Percentiles rank a stretch among this genome's conserved stretches.
Conservation (phyloP, 2,329 filamentous ascomycete genomes). For the Diplocarpon mali region DNA sequence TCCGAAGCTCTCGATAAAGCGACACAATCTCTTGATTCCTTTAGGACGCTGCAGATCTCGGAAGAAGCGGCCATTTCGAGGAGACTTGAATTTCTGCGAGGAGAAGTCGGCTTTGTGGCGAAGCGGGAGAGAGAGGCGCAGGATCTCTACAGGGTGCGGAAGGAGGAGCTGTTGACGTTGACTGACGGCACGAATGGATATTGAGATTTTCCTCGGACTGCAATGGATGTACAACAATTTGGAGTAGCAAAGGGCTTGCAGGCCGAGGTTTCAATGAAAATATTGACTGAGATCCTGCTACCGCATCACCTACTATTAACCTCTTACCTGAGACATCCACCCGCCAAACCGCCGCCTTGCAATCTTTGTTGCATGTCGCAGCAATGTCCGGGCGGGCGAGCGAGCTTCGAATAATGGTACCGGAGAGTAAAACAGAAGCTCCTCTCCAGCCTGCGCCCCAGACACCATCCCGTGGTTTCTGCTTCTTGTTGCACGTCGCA, state of each 20-base stretch:
- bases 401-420: too few species aligned
- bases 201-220: constrained; percentile 4
- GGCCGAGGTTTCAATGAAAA: background rate
- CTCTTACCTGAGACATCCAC: background rate
- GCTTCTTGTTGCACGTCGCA: background rate
- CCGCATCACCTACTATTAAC: background rate
- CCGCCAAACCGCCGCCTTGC: background rate
- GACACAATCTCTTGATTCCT: constrained; percentile 58
- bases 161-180: constrained; percentile 65
- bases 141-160: constrained; percentile 65
- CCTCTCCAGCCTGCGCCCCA: too few species aligned
- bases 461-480: too few species aligned
- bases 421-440: too few species aligned
- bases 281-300: background rate
- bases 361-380: background rate
- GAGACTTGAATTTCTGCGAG: constrained; percentile 62
- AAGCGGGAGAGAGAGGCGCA: constrained; percentile 83
- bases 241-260: background rate
- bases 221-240: constrained; percentile 6
- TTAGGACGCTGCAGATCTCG: constrained; percentile 63
- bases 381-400: background rate
- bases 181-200: constrained; percentile 24
- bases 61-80: constrained; percentile 68
- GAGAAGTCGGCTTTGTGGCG: constrained; percentile 74
- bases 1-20: constrained; percentile 65